phyloP scores from a whole-genome alignment of 345 rosid species.

The Linum trigynum region DNA sequence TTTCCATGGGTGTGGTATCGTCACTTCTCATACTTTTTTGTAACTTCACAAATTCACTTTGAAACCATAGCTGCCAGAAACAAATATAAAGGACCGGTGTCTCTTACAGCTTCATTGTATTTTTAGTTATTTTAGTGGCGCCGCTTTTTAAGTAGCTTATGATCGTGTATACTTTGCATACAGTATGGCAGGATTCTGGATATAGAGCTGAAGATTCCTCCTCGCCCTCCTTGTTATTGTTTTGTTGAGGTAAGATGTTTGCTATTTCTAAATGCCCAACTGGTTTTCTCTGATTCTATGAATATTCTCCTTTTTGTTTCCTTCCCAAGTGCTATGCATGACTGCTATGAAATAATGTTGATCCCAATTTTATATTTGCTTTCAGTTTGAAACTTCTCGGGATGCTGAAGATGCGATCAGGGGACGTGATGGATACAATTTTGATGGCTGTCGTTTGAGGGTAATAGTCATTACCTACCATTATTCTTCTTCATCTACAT shows the following conservation, averaged over 20 bases:
- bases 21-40: background rate
- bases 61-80: background rate
- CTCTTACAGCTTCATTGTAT: background rate
- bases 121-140: background rate
- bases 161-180: background rate
- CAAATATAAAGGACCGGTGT: background rate
- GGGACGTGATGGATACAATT: conserved; percentile 57
- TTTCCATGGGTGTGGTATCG: background rate
- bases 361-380: background rate
- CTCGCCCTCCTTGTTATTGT: conserved; percentile 90
- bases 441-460: conserved; percentile 47
- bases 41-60: background rate
- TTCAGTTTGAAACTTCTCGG: conserved; percentile 40
- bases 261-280: background rate
- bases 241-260: conserved; percentile 71
- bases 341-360: background rate
- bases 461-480: conserved; percentile 17
- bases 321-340: background rate
- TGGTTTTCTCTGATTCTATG: background rate
- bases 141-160: background rate
- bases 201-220: conserved; percentile 90
- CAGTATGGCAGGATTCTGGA: conserved; percentile 88
- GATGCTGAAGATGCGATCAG: conserved; percentile 57
- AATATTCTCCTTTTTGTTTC: background rate
- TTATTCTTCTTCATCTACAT: background rate